Evolutionary conservation across 139 green algal genomes (phyloP).

Genomic region (Deuterostichococcus epilithicus): DNA sequence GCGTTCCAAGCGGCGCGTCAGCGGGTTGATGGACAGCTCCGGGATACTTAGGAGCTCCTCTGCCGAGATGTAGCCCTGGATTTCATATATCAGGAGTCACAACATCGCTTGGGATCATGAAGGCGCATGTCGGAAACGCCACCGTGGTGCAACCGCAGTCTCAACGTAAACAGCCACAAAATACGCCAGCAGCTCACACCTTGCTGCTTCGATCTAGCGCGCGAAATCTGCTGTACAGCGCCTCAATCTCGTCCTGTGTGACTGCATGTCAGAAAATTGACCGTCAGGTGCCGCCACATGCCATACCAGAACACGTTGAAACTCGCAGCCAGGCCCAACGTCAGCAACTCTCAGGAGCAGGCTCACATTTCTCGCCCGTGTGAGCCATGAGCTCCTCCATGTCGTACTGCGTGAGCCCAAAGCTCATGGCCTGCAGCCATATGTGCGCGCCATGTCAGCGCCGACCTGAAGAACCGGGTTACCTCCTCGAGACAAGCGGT

Average conservation of each 20-base stretch:
- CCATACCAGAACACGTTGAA: not conserved
- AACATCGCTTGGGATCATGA: not conserved
- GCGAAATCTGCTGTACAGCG: slow-evolving; percentile 87
- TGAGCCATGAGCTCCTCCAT: slow-evolving; percentile 81
- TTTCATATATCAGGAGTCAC: not conserved
- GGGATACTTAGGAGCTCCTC: slow-evolving; percentile 90
- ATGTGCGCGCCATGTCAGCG: too few relatives aligned
- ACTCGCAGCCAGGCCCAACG: not conserved
- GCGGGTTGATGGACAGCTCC: slow-evolving; percentile 93
- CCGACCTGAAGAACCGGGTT: too few relatives aligned
- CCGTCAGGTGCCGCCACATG: not conserved
- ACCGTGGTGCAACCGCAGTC: not conserved
- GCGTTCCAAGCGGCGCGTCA: slow-evolving; percentile 70
- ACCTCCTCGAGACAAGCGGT: too few relatives aligned
- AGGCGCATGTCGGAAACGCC: not conserved
- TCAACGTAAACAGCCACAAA: not conserved
- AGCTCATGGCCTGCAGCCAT: slow-evolving; percentile 65
- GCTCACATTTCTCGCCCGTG: slow-evolving; percentile 65
- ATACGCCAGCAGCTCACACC: slow-evolving; percentile 15
- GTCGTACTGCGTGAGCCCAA: slow-evolving; percentile 84
- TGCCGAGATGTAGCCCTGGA: slow-evolving; percentile 78
- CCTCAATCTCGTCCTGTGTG: slow-evolving; percentile 80
- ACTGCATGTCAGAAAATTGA: slow-evolving; percentile 33
- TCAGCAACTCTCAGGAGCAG: slow-evolving; percentile 50
- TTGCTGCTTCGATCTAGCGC: slow-evolving; percentile 82